phyloP scores from a whole-genome alignment of 2,329 filamentous ascomycete species.

The Fusarium nelsonii region DNA sequence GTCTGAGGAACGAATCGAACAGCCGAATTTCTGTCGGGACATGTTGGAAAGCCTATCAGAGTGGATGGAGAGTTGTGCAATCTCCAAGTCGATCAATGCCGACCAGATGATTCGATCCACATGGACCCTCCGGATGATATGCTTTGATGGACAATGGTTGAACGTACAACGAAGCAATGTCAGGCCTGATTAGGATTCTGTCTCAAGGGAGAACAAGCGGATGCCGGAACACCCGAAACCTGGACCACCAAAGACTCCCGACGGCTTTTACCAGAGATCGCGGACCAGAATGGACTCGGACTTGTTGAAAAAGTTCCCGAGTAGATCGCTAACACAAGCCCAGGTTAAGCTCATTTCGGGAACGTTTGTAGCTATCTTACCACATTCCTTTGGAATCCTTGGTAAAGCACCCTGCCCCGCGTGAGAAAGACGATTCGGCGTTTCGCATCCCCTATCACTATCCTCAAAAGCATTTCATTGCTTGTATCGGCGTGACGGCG shows the following conservation, averaged over 20 bases:
- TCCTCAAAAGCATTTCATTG: conserved; percentile 50
- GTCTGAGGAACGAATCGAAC: not conserved
- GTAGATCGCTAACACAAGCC: conserved; percentile 42
- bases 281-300: conserved; percentile 6
- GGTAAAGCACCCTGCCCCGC: conserved; percentile 52
- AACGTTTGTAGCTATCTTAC: conserved; percentile 56
- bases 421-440: conserved; percentile 47
- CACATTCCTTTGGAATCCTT: conserved; percentile 57
- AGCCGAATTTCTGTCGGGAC: not conserved
- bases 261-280: not conserved
- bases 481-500: conserved; percentile 57
- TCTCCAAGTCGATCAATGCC: not conserved
- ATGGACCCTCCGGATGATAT: not conserved
- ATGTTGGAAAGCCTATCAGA: too few relatives aligned
- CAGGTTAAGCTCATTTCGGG: conserved; percentile 58
- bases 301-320: not conserved
- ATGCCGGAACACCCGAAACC: not conserved
- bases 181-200: not conserved
- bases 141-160: not conserved
- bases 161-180: not conserved
- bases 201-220: not conserved
- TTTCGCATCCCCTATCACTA: conserved; percentile 46
- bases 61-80: too few relatives aligned
- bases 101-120: not conserved
- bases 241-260: not conserved